Base-by-base conservation (phyloP, 192 early-diverging fungal genomes). In the Pilobolus umbonatus region DNA sequence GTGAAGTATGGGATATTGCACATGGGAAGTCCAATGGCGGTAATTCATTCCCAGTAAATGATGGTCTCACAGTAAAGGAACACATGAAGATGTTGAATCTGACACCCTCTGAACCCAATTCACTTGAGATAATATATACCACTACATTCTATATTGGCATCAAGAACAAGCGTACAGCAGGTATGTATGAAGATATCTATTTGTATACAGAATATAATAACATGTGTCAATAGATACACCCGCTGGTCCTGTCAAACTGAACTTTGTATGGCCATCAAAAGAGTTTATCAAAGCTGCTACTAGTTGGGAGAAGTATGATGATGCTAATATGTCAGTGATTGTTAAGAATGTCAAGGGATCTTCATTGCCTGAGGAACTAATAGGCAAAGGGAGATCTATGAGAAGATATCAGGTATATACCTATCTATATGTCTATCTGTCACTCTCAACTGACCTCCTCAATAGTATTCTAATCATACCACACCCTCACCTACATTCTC, bases 101-200 rank as follows among this genome's bases (percentile, higher is more conserved):
- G 29, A 52, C 46, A 5, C 39, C 61, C 9, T 28, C 57, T 5
- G 31, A 57, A 55, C 50, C 19, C 22, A 42, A 4, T 5, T 69
- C 56, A 9, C 29, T 65, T 25, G 60, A 65, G 39, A 71, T 70
- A 15, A 67, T 89, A 25, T 85, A 85, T 61, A 91, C 88, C 11
- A 89, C 91, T 10, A 82, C 81, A 26, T 96, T 95, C 66, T 97
- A 96, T 66, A 82, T 99, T 67, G 96, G 95, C 4, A 65, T 99
- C 12, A 64, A 73, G 39, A 76, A 94, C 32, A 75, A 79, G 25
- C 73, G 81, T 17, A 77, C 76, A 54, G 65, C 81, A 67, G 73
- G 75, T 73, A 64, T 21, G 46, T 58, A 40, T 17, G 3, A 1
- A 14, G 21, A 48, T 28, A 45, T 45, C 4, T 45, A 21, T 9